Percentiles rank a stretch among this genome's conserved stretches.
Conservation (phyloP, 1,284 basidiomycete genomes). For the Sanghuangporus baumii region DNA sequence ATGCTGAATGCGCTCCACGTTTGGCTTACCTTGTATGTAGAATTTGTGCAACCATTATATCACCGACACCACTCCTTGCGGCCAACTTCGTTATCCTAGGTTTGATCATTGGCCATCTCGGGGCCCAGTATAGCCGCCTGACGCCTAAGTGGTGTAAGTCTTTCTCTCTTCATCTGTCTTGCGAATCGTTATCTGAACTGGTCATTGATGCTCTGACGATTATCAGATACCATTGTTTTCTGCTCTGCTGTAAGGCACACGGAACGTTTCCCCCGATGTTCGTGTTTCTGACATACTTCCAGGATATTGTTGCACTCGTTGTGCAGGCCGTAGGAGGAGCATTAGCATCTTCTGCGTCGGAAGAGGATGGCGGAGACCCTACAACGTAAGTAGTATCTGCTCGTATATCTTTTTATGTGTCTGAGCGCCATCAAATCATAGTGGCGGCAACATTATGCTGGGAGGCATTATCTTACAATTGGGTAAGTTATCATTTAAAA, state of each 20-base stretch:
- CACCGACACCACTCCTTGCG: conserved; percentile 44
- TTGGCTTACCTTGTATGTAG: conserved; percentile 22
- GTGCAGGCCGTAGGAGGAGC: conserved; percentile 42
- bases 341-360: conserved; percentile 26
- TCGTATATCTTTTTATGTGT: background rate
- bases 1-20: background rate
- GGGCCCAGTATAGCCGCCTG: conserved; percentile 36
- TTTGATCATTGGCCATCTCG: conserved; percentile 35
- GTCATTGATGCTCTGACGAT: background rate
- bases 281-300: background rate
- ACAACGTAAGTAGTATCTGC: conserved; percentile 6
- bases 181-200: background rate
- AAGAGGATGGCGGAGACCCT: conserved; percentile 17
- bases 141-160: conserved; percentile 27
- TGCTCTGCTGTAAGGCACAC: conserved; percentile 19
- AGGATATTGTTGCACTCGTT: conserved; percentile 37
- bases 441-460: conserved; percentile 44
- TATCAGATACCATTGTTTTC: conserved; percentile 34
- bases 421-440: conserved; percentile 13
- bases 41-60: conserved; percentile 36
- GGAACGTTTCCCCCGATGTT: conserved; percentile 20
- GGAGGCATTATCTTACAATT: conserved; percentile 42
- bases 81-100: conserved; percentile 48
- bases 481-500: conserved; percentile 23
- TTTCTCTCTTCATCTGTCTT: background rate